Base-by-base conservation (phyloP, 345 rosid species). In the Salix viminalis region DNA sequence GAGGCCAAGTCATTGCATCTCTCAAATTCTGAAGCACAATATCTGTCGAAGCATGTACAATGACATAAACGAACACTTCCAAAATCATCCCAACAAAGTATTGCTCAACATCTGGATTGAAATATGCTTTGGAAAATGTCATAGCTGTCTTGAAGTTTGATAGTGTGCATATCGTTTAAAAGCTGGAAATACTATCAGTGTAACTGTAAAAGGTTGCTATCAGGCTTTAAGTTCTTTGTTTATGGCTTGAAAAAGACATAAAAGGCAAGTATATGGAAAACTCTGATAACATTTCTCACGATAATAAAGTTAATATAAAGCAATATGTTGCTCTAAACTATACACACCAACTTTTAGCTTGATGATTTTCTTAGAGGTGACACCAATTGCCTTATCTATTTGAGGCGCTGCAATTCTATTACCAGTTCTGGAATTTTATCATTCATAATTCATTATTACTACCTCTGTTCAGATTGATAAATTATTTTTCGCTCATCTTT, bases 1-100 rank as follows among this genome's bases (percentile, higher is more conserved):
- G 69, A 34, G 19, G 74, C 74, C 74, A 76, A 60, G 79, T 60
- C 74, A 41, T 76, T 46, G 26, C 19, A 62, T 62, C 64, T 76
- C 74, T 76, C 74, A 70, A 58, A 76, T 44, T 70, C 79, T 28
- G 7, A 48, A 48, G 79, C 79, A 62, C 79, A 76, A 46, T 9
- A 66, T 30, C 30, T 65, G 16, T 9, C 30, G 15, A 44, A 50
- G 32, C n/a, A 58, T n/a, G 24, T 5, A 24, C 60, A 70, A 44
- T 52, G 23, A 52, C 18, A 46, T 15, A 12, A 44, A 26, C 56
- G 32, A 24, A 46, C 19, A 44, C 15, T 42, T 7, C 10, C 12
- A 70, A 39, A 42, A 70, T 41, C 12, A 19, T 30, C 26, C 72
- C 56, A 70, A 21, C 12, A 21, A 41, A 44, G 41, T 69, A 62